Base-by-base conservation (phyloP, 2,329 filamentous ascomycete genomes). In the Daldinia sp. region DNA sequence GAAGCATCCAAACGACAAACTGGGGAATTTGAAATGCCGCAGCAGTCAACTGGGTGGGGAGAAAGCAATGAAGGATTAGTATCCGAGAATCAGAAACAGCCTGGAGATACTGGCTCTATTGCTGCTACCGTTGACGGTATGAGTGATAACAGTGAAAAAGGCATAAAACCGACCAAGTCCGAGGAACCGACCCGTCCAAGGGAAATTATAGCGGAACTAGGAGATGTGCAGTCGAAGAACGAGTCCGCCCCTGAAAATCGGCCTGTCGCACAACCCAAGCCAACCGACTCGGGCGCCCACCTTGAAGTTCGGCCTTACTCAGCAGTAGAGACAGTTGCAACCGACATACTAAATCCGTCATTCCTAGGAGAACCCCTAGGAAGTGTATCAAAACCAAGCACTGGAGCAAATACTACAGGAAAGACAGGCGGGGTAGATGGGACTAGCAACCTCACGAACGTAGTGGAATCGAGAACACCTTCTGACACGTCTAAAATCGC, bases 121-220 rank as follows among this genome's bases (percentile, higher is more conserved):
- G 85, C 83, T 30, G 89, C 87, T 6, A 90, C 87, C 0, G 74
- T 89, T 64, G 89, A 90, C 67, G 82, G 83, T 6, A 79, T 86
- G 68, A 87, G 85, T 72, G 72, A 80, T 6, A 80, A 81, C 37
- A 84, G 77, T 2, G 81, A 81, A 26, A 77, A 77, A 13, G 79
- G 78, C 6, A 61, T 51, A 6, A 70, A 74, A 3, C 78, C 78
- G 0, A 39, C 78, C 1, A 51, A 63, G 5, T 69, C 70, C 1
- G 72, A 57, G 15, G 74, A 80, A 23, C 44, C 48, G 0, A 72
- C 70, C 0, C 76, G 73, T 62, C 77, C 75, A 54, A 82, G 81
- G 13, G 81, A 83, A 55, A 79, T 84, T n/a, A 80, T 75, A 18
- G 80, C 81, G 5, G 75, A 83, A 61, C 75, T 82, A 1, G 77